A percentile compares a stretch with the other conserved stretches of the same genome.
These are phyloP conservation scores for Cicer yamashitae DNA, from an alignment of 306 rosid species.

Conservation along the genomic window DNA sequence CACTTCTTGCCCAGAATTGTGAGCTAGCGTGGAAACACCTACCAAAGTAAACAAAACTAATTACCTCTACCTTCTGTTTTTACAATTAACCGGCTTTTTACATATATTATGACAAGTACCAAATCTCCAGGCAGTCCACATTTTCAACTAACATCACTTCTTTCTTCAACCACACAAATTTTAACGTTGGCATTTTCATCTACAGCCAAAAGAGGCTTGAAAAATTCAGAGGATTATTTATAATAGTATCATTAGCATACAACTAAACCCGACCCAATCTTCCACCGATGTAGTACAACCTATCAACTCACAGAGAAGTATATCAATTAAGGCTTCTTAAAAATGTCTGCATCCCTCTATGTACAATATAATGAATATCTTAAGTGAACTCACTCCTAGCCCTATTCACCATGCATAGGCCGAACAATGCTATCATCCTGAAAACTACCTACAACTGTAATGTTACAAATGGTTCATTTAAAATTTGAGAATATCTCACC, in stretches of 20 bases:
- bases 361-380: neutral
- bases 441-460: slow-evolving; percentile 26
- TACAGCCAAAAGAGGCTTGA: slow-evolving; percentile 23
- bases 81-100: slow-evolving; percentile 6
- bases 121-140: neutral
- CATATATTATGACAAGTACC: neutral
- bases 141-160: slow-evolving; percentile 15
- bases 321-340: neutral
- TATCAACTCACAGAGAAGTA: slow-evolving; percentile 15
- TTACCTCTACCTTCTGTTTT: slow-evolving; percentile 24
- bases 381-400: slow-evolving; percentile 27
- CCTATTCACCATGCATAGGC: slow-evolving; percentile 15
- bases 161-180: slow-evolving; percentile 34
- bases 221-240: slow-evolving; percentile 26
- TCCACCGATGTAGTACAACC: slow-evolving; percentile 2
- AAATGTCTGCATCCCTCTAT: neutral
- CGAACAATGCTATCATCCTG: neutral
- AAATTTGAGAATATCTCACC: slow-evolving; percentile 56
- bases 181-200: slow-evolving; percentile 30
- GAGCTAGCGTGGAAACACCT: slow-evolving; percentile 78
- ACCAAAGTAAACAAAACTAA: slow-evolving; percentile 38
- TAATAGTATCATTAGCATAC: neutral
- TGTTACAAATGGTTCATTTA: neutral
- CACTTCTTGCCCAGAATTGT: slow-evolving; percentile 57
- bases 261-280: slow-evolving; percentile 1